These are phyloP conservation scores for Tylopilus sp. DNA, from an alignment of 768 basidiomycete species.

Conservation along the genomic window DNA sequence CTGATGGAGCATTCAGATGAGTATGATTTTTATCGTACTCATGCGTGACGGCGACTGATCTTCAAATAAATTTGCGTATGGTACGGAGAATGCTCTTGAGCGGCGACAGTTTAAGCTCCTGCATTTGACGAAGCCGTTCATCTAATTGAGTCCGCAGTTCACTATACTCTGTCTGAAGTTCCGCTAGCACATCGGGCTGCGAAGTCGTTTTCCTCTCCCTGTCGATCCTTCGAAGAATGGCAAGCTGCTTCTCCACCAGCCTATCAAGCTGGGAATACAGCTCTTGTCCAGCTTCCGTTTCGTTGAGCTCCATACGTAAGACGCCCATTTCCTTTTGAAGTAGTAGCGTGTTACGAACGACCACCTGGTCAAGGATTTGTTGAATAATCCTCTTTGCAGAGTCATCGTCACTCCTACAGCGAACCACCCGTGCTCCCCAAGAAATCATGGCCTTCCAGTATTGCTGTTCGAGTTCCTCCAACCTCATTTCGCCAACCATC, in stretches of 20 bases:
- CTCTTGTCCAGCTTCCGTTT: slow-evolving; percentile 5
- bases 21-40: too few species aligned
- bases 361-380: background rate
- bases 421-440: too few species aligned
- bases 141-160: slow-evolving; percentile 2
- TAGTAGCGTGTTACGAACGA: background rate
- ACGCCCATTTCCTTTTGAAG: slow-evolving; percentile 10
- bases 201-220: slow-evolving; percentile 1
- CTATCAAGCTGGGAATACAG: slow-evolving; percentile 4
- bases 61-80: too few species aligned
- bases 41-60: too few species aligned
- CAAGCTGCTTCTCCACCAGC: slow-evolving; percentile 8
- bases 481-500: too few species aligned
- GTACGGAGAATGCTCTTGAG: background rate
- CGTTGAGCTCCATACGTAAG: slow-evolving; percentile 4
- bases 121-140: slow-evolving; percentile 8
- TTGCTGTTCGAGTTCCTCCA: too few species aligned
- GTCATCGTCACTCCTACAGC: slow-evolving; percentile 5
- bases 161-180: slow-evolving; percentile 10
- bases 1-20: too few species aligned
- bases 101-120: slow-evolving; percentile 8
- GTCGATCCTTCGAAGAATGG: slow-evolving; percentile 3
- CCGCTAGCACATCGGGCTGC: background rate
- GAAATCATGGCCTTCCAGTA: too few species aligned
- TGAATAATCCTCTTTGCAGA: slow-evolving; percentile 9